A percentile compares a stretch with the other conserved stretches of the same genome.
Evolutionary conservation across 2,329 filamentous ascomycete genomes (phyloP).

Genomic region (Chrysoporthe austroafricana): DNA sequence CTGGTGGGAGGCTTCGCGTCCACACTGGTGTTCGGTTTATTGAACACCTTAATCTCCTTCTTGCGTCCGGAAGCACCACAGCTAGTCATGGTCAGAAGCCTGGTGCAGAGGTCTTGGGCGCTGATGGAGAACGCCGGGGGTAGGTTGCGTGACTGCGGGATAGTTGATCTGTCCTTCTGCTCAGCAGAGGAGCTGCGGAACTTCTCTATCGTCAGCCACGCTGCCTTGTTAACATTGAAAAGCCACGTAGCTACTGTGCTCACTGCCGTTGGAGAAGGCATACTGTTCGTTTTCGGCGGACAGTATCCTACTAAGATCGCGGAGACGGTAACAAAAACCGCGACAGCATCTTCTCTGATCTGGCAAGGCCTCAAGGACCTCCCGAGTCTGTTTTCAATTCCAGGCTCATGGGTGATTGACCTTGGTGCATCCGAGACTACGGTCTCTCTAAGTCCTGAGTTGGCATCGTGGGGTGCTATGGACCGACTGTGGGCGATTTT

Average conservation of each 20-base stretch:
- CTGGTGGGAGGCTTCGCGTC: constrained; percentile 62
- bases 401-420: constrained; percentile 62
- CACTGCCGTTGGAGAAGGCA: constrained; percentile 41
- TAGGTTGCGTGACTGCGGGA: constrained; percentile 54
- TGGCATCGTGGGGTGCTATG: constrained; percentile 69
- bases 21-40: constrained; percentile 39
- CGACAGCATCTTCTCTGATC: constrained; percentile 21
- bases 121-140: constrained; percentile 48
- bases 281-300: constrained; percentile 51
- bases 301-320: constrained; percentile 42
- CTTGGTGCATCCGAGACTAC: constrained; percentile 49
- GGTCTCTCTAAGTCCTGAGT: constrained; percentile 53
- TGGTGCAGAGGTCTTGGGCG: constrained; percentile 42
- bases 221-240: constrained; percentile 67
- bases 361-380: constrained; percentile 38
- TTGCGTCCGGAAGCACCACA: constrained; percentile 33
- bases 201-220: constrained; percentile 77
- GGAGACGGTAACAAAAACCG: constrained; percentile 31
- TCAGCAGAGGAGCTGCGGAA: constrained; percentile 68
- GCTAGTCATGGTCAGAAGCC: constrained; percentile 19
- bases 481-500: constrained; percentile 74
- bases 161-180: constrained; percentile 55
- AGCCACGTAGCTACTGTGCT: constrained; percentile 50
- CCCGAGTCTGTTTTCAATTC: constrained; percentile 46
- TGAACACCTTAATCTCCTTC: constrained; percentile 46